Base-by-base conservation (phyloP, 75 land plant genomes). In the Pinus albicaulis region DNA sequence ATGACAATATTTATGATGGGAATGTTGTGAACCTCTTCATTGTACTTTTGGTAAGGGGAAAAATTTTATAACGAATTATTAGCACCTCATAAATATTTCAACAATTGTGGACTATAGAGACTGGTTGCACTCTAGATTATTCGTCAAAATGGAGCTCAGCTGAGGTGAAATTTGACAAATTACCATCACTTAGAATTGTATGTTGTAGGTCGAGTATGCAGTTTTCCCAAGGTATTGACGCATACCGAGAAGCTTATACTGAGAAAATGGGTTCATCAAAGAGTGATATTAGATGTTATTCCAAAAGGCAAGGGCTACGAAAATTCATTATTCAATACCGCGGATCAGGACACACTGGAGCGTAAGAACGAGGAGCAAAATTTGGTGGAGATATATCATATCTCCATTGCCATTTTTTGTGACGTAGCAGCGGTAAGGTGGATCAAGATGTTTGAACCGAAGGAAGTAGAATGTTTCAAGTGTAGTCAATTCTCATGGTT, bases 51-150 rank as follows among this genome's bases (percentile, higher is more conserved):
- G n/a, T n/a, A n/a, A n/a, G n/a, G n/a, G n/a, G n/a, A n/a, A n/a
- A n/a, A n/a, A n/a, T n/a, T n/a, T n/a, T n/a, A n/a, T n/a, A n/a
- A n/a, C n/a, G n/a, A n/a, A n/a, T n/a, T n/a, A n/a, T n/a, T 34
- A 15, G 72, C 10, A 64, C 52, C 8, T 72, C 59, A 4, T 41
- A 57, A 53, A 59, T 81, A 71, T 25, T 61, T 26, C 68, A 76
- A 56, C 44, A 22, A 36, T 57, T 26, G 16, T 86, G 85, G 88
- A 72, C 20, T 16, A 76, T 86, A 86, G 88, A 86, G 56, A 82
- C 85, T 23, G 74, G 44, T 56, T 82, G 85, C 23, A 78, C 77
- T 16, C 70, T 83, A 16, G 79, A 78, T 16, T 71, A 78, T 16
- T 59, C 52, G 55, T 79, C 83, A 66, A 75, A 72, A 36, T 84